Evolutionary conservation across 2,329 filamentous ascomycete species (phyloP).

Genomic region (Fusarium subglutinans): DNA sequence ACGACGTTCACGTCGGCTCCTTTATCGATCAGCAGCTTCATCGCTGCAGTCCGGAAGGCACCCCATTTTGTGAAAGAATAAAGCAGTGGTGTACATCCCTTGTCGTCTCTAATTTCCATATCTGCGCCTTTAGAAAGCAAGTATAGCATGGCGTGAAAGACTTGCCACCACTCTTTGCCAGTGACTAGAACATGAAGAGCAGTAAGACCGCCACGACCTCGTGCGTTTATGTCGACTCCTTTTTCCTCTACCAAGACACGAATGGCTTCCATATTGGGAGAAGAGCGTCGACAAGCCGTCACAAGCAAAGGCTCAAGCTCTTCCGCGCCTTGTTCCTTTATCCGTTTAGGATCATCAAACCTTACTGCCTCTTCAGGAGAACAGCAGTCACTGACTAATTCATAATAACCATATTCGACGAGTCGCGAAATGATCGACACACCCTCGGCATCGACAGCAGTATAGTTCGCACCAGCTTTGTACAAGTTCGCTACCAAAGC

Average conservation of each 20-base stretch:
- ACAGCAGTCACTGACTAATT: constrained; percentile 24
- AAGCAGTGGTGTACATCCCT: constrained; percentile 17
- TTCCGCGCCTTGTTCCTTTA: neutral
- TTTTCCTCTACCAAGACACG: constrained; percentile 31
- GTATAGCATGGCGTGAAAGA: constrained; percentile 27
- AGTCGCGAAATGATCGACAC: constrained; percentile 7
- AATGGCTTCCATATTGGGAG: constrained; percentile 31
- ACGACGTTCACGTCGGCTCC: constrained; percentile 23
- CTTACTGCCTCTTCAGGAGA: constrained; percentile 1
- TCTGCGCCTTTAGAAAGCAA: constrained; percentile 29
- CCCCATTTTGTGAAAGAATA: neutral
- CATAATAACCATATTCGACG: constrained; percentile 7
- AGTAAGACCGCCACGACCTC: neutral
- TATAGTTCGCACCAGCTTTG: constrained; percentile 21
- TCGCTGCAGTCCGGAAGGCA: neutral
- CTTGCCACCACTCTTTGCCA: constrained; percentile 26
- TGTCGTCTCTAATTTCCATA: constrained; percentile 3
- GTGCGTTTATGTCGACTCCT: neutral
- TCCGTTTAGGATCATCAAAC: neutral
- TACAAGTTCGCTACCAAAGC: constrained; percentile 9
- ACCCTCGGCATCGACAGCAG: neutral
- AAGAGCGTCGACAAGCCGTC: constrained; percentile 5
- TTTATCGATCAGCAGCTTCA: constrained; percentile 1
- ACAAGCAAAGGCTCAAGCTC: neutral
- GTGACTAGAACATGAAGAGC: constrained; percentile 19